Conservation (phyloP, 139 green algal genomes). For the Coccomyxa sp. region DNA sequence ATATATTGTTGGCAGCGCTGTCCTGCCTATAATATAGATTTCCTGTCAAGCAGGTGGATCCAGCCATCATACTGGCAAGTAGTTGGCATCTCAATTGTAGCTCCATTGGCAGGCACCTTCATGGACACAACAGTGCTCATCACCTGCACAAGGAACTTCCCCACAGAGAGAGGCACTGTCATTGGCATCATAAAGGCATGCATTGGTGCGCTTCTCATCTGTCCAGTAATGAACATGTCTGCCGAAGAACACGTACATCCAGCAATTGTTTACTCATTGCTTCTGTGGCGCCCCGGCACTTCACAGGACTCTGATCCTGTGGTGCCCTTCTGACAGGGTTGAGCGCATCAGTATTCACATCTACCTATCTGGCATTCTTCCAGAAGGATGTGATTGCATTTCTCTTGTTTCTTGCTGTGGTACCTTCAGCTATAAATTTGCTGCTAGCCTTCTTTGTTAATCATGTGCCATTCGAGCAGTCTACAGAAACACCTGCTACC, state of each 20-base stretch:
- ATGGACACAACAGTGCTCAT: conserved; percentile 59
- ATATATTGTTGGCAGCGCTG: background rate
- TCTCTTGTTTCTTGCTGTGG: conserved; percentile 45
- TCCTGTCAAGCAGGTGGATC: background rate
- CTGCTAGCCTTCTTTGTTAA: conserved; percentile 36
- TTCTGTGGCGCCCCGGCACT: background rate
- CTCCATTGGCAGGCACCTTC: conserved; percentile 54
- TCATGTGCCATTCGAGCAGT: conserved; percentile 35
- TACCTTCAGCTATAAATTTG: conserved; percentile 17
- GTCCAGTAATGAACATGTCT: background rate
- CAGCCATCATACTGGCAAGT: conserved; percentile 22
- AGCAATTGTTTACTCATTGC: background rate
- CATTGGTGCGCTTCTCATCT: conserved; percentile 24
- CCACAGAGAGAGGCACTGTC: conserved; percentile 54
- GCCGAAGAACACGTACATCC: too few relatives aligned
- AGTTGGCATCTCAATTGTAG: conserved; percentile 8
- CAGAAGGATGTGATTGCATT: conserved; percentile 26
- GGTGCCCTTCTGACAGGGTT: background rate
- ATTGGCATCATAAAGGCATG: conserved; percentile 68
- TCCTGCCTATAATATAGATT: background rate
- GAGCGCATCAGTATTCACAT: conserved; percentile 44
- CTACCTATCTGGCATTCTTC: conserved; percentile 43
- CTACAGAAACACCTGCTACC: background rate
- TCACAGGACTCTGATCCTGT: background rate
- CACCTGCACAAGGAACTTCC: conserved; percentile 76